Base-by-base conservation (phyloP, 2,329 filamentous ascomycete genomes). In the Pseudopyricularia javanii region DNA sequence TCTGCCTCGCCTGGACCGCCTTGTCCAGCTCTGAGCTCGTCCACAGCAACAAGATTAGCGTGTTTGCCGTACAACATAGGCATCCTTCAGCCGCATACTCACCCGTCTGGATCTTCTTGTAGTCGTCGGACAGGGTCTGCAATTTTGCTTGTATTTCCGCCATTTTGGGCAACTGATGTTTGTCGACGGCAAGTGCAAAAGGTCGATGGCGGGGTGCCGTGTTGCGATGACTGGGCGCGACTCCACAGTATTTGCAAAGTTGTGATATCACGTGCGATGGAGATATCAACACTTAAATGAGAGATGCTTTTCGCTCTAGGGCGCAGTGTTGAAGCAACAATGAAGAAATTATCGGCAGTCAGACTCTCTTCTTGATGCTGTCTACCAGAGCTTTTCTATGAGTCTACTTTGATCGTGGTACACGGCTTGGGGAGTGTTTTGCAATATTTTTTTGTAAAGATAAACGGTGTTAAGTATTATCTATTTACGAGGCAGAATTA, bases 21-120 rank as follows among this genome's bases (percentile, higher is more conserved):
- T 75, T 79, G 67, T 90, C 86, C 53, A 97, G 78, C 60, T 97
- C 93, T 95, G 5, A 30, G 28, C 24, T 51, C 14, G 22, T 2
- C n/a, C 49, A 30, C n/a, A 7, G 15, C 6, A 28, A 32, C 12
- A 30, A 47, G 52, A 49, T 24, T 33, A 20, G 30, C 49, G 22
- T 56, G 15, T n/a, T n/a, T n/a, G n/a, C n/a, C n/a, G n/a, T n/a
- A n/a, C n/a, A n/a, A n/a, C n/a, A n/a, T n/a, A n/a, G n/a, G n/a
- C n/a, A n/a, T n/a, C n/a, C n/a, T n/a, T n/a, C n/a, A 32, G 2
- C 17, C 30, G 12, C 20, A 53, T 22, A 47, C 28, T n/a, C 15
- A 88, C 90, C 90, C 69, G 85, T 82, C 70, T 97, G 91, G 28
- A 96, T 74, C 64, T 86, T 85, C 65, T 91, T 85, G 66, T 86